These are phyloP conservation scores for Fusarium sp. DNA, from an alignment of 2,329 filamentous ascomycete species.

Conservation along the genomic window DNA sequence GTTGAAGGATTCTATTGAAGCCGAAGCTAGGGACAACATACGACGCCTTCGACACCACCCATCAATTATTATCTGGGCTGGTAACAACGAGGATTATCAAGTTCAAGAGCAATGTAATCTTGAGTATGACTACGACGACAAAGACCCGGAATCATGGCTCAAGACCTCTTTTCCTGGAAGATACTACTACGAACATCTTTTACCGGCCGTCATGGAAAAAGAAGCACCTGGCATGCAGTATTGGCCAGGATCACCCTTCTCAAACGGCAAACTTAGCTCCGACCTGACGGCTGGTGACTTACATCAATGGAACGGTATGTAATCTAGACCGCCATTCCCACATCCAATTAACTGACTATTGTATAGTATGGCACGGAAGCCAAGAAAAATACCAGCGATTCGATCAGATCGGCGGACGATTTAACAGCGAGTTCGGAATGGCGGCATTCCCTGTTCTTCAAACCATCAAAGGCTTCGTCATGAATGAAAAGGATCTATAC, in stretches of 20 bases:
- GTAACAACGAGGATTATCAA: slow-evolving; percentile 86
- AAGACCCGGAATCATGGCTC: slow-evolving; percentile 73
- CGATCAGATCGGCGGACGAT: slow-evolving; percentile 76
- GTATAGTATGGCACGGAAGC: slow-evolving; percentile 77
- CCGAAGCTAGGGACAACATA: slow-evolving; percentile 73
- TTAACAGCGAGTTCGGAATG: slow-evolving; percentile 88
- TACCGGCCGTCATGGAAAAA: slow-evolving; percentile 69
- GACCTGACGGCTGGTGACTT: slow-evolving; percentile 83
- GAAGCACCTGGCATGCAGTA: slow-evolving; percentile 55
- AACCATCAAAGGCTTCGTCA: slow-evolving; percentile 77
- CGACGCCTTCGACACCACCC: slow-evolving; percentile 70
- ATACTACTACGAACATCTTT: slow-evolving; percentile 83
- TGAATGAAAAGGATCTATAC: slow-evolving; percentile 63
- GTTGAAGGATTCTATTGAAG: slow-evolving; percentile 68
- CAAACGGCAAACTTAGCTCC: slow-evolving; percentile 68
- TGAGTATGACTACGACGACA: slow-evolving; percentile 80
- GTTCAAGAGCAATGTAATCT: slow-evolving; percentile 76
- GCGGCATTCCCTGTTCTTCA: slow-evolving; percentile 70
- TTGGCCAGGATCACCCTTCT: slow-evolving; percentile 74
- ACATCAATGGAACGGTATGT: slow-evolving; percentile 65
- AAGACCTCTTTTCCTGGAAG: slow-evolving; percentile 81
- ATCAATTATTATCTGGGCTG: slow-evolving; percentile 80
- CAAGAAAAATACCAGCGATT: slow-evolving; percentile 80
- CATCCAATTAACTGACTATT: neutral
- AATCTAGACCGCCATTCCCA: too few species aligned